Base-by-base conservation (phyloP, 1,284 basidiomycete species). In the Cutaneotrichosporon sp. region DNA sequence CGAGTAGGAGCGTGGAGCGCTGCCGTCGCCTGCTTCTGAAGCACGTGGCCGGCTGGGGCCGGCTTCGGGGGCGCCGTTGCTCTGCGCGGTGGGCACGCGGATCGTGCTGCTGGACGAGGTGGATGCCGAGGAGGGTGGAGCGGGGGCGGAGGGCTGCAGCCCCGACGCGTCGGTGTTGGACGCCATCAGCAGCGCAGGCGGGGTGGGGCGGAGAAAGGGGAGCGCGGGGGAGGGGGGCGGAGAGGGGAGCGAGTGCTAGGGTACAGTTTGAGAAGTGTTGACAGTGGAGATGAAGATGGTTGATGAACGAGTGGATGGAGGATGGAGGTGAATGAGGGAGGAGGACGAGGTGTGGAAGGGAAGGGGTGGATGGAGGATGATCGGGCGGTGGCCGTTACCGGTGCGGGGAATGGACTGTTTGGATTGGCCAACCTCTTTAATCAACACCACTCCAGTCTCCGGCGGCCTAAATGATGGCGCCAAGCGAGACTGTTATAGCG, bases 11-110 rank as follows among this genome's bases (percentile, higher is more conserved):
- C 47, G 47, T 50, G 18, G 22, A 43, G 52, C n/a, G 34, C 22
- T 42, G 38, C 27, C 27, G 8, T 24, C 18, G 3, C 16, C 10
- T 22, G 42, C 54, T 22, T 24, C n/a, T 29, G 27, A 16, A 20
- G 58, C n/a, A 31, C 61, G 61, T 16, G 43, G 64, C 16, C 64
- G 47, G 56, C 64, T 66, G 5, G 64, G 64, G 2, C 64, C 64
- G 13, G 64, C 60, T n/a, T 55, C 55, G 1, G 50, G 45, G 14
- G 11, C 56, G n/a, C 52, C 56, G 38, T 50, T 54, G 3, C 27
- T 31, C 22, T 34, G 10, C 18, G 46, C 31, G 13, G 47, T 18
- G 47, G 25, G 24, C 11, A 22, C 45, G 22, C 13, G 22, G 22
- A 25, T 25, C 8, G 45, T 46, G 45, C 45, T 46, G 22, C 20